These are phyloP conservation scores for Globisporangium sylvaticum DNA, from an alignment of 352 stramenopile species.

Conservation along the genomic window DNA sequence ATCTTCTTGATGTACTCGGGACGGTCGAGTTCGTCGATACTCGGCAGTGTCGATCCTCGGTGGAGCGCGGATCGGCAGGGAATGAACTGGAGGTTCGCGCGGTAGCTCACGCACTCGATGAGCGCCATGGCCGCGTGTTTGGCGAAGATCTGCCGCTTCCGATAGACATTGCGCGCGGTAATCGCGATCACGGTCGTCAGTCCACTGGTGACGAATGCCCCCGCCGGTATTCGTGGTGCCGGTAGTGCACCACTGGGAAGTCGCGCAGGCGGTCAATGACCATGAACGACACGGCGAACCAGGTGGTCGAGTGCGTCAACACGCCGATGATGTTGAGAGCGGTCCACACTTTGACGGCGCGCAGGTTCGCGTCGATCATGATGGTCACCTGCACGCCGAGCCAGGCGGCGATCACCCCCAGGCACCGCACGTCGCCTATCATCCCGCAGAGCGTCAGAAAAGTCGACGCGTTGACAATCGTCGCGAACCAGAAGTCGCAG, in stretches of 20 bases:
- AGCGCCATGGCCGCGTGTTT: background rate
- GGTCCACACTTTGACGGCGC: slow-evolving; percentile 7
- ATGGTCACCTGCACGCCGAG: slow-evolving; percentile 15
- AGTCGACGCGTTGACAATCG: slow-evolving; percentile 6
- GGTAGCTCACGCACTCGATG: slow-evolving; percentile 16
- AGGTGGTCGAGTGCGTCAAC: background rate
- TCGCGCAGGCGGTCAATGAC: slow-evolving; percentile 3
- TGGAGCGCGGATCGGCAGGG: background rate
- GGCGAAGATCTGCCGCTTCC: slow-evolving; percentile 3
- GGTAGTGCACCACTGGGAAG: background rate
- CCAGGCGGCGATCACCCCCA: slow-evolving; percentile 1
- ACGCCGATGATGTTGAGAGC: slow-evolving; percentile 5
- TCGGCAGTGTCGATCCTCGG: background rate
- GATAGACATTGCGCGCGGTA: slow-evolving; percentile 15
- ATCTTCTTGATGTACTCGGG: slow-evolving; percentile 13
- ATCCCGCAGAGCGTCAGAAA: slow-evolving; percentile 2
- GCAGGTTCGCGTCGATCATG: slow-evolving; percentile 16
- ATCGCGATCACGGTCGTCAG: slow-evolving; percentile 13
- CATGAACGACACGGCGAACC: slow-evolving; percentile 2
- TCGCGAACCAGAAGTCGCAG: slow-evolving; percentile 17
- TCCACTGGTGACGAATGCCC: slow-evolving; percentile 10
- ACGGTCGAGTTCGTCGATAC: background rate
- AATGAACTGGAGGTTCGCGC: slow-evolving; percentile 8
- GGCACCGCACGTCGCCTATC: background rate
- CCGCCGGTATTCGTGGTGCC: slow-evolving; percentile 3